Evolutionary conservation across 805 yeast species (phyloP), one percentile per base, ranked within the genome.

Genomic region (Sporopachydermia quercuum): DNA sequence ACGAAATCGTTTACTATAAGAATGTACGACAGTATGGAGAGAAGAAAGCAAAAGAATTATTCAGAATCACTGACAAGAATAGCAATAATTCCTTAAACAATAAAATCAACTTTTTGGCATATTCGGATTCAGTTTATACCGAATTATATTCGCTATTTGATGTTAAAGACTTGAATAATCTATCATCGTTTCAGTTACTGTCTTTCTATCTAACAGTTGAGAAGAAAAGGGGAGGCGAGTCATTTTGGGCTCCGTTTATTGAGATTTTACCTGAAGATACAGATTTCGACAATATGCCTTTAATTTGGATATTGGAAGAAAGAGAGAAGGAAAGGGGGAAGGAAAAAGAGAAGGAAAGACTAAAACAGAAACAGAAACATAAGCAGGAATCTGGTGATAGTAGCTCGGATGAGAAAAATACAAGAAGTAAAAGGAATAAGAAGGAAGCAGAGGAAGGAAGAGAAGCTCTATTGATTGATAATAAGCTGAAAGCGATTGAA

Each of bases 211-310:
- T 76, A 2, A 54, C 61, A 3, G 49, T 71, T 13, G 82, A 76
- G 46, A 46, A 41, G 2, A 50, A 49, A 30, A 53, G 78, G 38
- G 55, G 51, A 1, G 35, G 41, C 0, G 44, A 45, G 2, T 72
- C 80, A 1, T 75, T 65, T 50, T 84, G 93, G 93, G 51, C 54
- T 35, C 83, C 84, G 0, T 83, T 83, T 52, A 54, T 83, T 6
- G 65, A 68, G 23, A 68, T 74, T 46, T 64, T 84, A 42, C 95
- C 96, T 0, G 51, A 60, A 0, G 43, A 61, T 11, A 51, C 57
- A 0, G 86, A 78, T 35, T 69, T 84, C 40, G 47, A 48, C 0
- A 45, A 64, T 0, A 63, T 77, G 2, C 95, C 95, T 1, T 56
- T 83, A 34, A 58, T 68, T 1, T 82, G 94, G 94, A 47, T 63